Conservation (phyloP, 768 basidiomycete genomes). For the Hortiboletus flavorubellus region DNA sequence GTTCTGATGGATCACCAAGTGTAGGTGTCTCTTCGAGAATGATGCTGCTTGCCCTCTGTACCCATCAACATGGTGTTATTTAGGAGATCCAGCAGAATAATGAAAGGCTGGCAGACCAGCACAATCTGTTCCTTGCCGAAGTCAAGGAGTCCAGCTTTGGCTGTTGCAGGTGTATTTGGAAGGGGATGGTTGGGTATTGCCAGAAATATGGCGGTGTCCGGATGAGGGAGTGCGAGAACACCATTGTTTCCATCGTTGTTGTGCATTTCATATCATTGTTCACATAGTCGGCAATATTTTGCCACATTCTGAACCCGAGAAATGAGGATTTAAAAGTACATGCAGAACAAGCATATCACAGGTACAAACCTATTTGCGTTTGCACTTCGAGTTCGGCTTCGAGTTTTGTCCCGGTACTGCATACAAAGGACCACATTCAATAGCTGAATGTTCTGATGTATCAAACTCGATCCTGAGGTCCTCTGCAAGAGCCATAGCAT, state of each 20-base stretch:
- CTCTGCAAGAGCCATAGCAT: slow-evolving; percentile 63
- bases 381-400: slow-evolving; percentile 47
- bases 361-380: slow-evolving; percentile 34
- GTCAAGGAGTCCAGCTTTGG: slow-evolving; percentile 69
- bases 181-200: slow-evolving; percentile 49
- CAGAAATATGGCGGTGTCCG: not conserved
- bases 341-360: not conserved
- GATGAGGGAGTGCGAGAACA: not conserved
- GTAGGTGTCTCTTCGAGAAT: slow-evolving; percentile 83
- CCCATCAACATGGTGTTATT: slow-evolving; percentile 81
- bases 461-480: slow-evolving; percentile 81
- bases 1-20: not conserved
- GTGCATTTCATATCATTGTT: not conserved
- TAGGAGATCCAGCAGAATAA: slow-evolving; percentile 88
- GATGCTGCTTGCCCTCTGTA: slow-evolving; percentile 90
- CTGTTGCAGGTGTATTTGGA: slow-evolving; percentile 67
- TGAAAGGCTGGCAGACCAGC: slow-evolving; percentile 76
- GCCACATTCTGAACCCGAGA: not conserved
- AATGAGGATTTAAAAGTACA: not conserved
- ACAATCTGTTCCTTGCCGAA: slow-evolving; percentile 74
- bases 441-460: slow-evolving; percentile 58
- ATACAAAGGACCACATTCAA: slow-evolving; percentile 68
- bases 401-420: slow-evolving; percentile 25
- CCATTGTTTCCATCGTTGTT: not conserved
- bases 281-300: not conserved